Conservation (phyloP, 139 green algal genomes). For the Desmodesmus armatus region DNA sequence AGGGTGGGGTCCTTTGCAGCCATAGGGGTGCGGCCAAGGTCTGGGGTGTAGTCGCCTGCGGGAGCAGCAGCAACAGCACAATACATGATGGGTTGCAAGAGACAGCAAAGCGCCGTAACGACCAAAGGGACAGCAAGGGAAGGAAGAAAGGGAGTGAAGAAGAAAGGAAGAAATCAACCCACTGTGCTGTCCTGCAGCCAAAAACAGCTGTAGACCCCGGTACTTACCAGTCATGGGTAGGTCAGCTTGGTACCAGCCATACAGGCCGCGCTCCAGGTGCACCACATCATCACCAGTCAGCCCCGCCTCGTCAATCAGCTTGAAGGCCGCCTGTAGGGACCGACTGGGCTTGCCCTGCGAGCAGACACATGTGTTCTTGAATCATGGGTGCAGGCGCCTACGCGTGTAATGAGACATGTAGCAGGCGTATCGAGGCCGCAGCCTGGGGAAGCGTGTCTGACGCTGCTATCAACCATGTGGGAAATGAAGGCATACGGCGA, state of each 20-base stretch:
- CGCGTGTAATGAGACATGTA: too few relatives aligned
- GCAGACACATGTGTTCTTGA: too few relatives aligned
- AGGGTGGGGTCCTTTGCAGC: conserved; percentile 19
- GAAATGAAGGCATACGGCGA: too few relatives aligned
- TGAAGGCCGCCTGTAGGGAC: conserved; percentile 34
- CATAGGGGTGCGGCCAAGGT: conserved; percentile 45
- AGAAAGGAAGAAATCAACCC: neutral
- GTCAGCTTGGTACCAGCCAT: conserved; percentile 40
- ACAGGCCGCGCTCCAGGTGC: conserved; percentile 40
- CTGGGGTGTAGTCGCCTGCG: conserved; percentile 13
- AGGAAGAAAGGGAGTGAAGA: neutral
- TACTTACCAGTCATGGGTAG: conserved; percentile 34
- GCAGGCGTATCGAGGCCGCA: too few relatives aligned
- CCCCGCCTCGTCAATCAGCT: conserved; percentile 27
- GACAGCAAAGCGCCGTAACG: neutral
- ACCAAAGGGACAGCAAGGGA: neutral
- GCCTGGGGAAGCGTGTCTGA: too few relatives aligned
- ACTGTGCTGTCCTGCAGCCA: too few relatives aligned
- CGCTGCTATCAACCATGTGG: too few relatives aligned
- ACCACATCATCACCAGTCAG: conserved; percentile 16
- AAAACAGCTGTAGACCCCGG: neutral
- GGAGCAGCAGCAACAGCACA: neutral
- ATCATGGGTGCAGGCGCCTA: too few relatives aligned
- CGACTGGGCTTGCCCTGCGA: conserved; percentile 44
- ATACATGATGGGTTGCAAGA: neutral